phyloP scores from a whole-genome alignment of 2,329 filamentous ascomycete genomes.

The Penicillium sp. region DNA sequence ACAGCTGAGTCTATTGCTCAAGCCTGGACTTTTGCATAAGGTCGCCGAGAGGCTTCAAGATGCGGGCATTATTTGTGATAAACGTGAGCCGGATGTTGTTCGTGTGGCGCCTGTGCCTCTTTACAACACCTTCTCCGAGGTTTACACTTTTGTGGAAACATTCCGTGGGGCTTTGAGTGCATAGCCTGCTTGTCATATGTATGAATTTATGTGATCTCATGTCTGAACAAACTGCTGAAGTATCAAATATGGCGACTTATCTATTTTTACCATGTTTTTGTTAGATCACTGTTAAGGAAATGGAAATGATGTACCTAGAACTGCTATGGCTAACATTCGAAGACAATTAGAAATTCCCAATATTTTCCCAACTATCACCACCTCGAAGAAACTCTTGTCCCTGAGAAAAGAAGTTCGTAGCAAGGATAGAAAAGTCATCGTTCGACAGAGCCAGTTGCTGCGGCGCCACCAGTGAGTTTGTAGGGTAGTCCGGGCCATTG shows the following conservation, averaged over 20 bases:
- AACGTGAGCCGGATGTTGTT: constrained; percentile 80
- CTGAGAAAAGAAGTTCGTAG: constrained; percentile 51
- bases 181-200: neutral
- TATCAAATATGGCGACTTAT: neutral
- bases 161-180: constrained; percentile 31
- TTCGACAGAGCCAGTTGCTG: constrained; percentile 30
- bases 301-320: neutral
- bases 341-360: constrained; percentile 30
- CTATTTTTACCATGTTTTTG: neutral
- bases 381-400: constrained; percentile 44
- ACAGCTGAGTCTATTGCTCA: constrained; percentile 74
- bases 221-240: too few relatives aligned
- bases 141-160: constrained; percentile 55
- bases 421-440: constrained; percentile 49
- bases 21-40: constrained; percentile 67
- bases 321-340: neutral
- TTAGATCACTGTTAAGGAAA: neutral
- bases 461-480: constrained; percentile 21
- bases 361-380: constrained; percentile 38
- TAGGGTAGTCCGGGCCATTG: constrained; percentile 15
- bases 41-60: constrained; percentile 65
- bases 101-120: constrained; percentile 77
- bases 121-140: constrained; percentile 77
- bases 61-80: constrained; percentile 75
- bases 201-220: neutral